Evolutionary conservation across 345 rosid genomes (phyloP), one percentile per base, ranked within the genome.

Genomic region (Syzygium jambos): DNA sequence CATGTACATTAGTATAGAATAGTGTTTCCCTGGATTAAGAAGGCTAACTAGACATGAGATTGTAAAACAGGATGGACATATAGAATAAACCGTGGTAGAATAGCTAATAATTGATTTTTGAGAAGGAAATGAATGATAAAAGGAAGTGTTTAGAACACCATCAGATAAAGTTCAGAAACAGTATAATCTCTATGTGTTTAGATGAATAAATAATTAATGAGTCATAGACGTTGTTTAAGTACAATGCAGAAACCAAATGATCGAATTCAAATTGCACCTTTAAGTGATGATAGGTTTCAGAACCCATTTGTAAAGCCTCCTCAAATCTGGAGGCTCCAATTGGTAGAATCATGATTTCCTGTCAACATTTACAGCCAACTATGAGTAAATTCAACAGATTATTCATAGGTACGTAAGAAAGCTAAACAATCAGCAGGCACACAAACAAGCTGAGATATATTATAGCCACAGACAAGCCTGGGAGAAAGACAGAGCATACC

Each of bases 291-390:
- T 95, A 98, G 73, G 97, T 94, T 92, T 98, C 99, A 82, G 99
- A 91, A 89, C 99, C 99, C 97, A 97, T 95, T 89, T 93, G 98
- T 88, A 98, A 89, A 73, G 99, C 99, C 93, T 98, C 99, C 92
- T 94, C 95, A 93, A 96, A 96, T 90, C 93, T 96, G 91, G 87
- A 89, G 53, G 99, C 99, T 89, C 98, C 99, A 90, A 91, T 89
- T 51, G 99, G 99, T 85, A 96, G 94, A 90, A 98, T 91, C 98
- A 94, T 94, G 88, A 98, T 94, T 87, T 98, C 99, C 99, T 98
- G 94, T 78, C 68, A 87, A 85, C 55, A 90, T 84, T 86, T 88
- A 78, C 84, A 87, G 65, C 85, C 73, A 88, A 57, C 53, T 51
- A 80, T 55, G 43, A 15, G 65, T 56, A 19, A 38, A 77, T 23